Evolutionary conservation across 495 filamentous ascomycete genomes (phyloP).

Genomic region (Wilcoxina mikolae): DNA sequence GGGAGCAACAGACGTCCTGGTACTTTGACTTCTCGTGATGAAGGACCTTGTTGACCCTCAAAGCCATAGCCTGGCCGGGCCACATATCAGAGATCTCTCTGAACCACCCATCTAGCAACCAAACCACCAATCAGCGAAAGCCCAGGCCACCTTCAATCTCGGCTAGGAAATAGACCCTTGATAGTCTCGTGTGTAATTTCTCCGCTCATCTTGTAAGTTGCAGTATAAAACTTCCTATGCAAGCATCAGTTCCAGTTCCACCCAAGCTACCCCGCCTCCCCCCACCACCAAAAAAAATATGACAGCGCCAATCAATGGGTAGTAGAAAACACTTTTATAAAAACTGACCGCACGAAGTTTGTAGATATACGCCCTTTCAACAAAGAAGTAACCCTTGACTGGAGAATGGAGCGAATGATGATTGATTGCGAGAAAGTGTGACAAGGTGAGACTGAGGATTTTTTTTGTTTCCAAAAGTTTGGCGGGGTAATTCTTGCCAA

Average conservation of each 20-base stretch:
- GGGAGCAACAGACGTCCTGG: conserved; percentile 60
- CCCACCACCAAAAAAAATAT: too few relatives aligned
- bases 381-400: neutral
- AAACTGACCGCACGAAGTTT: neutral
- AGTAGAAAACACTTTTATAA: neutral
- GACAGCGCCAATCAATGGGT: too few relatives aligned
- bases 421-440: neutral
- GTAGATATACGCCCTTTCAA: neutral
- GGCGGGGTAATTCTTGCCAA: neutral
- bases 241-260: too few relatives aligned
- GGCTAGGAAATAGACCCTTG: conserved; percentile 32
- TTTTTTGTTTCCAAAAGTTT: neutral
- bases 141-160: neutral
- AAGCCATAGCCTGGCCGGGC: conserved; percentile 97
- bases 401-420: neutral
- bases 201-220: conserved; percentile 28
- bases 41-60: conserved; percentile 91
- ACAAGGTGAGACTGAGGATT: neutral
- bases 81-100: conserved; percentile 95
- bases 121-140: conserved; percentile 7
- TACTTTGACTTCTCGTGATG: conserved; percentile 99
- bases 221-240: neutral
- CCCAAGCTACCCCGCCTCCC: too few relatives aligned
- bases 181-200: conserved; percentile 49
- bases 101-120: conserved; percentile 87